phyloP scores from a whole-genome alignment of 2,329 filamentous ascomycete species.

The Hymenoscyphus salicellus region DNA sequence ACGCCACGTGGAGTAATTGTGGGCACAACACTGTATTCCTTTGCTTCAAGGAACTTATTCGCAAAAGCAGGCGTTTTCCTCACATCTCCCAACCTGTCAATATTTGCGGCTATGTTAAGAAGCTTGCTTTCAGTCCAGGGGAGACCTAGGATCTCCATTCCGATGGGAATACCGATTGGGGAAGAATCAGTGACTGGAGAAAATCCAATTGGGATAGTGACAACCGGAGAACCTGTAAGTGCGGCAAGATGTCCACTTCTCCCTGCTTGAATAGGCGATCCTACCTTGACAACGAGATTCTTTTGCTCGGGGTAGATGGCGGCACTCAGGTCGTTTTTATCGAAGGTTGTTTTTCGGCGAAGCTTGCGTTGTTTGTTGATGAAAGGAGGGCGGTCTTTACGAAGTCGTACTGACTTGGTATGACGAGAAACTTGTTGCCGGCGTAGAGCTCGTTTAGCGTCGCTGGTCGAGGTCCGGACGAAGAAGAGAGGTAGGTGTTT shows the following conservation, averaged over 20 bases:
- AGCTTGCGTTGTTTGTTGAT: slow-evolving; percentile 51
- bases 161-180: slow-evolving; percentile 57
- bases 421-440: slow-evolving; percentile 54
- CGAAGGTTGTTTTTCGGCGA: slow-evolving; percentile 49
- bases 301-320: slow-evolving; percentile 64
- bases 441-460: slow-evolving; percentile 50
- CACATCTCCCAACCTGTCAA: slow-evolving; percentile 46
- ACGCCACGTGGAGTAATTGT: slow-evolving; percentile 39
- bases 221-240: slow-evolving; percentile 41
- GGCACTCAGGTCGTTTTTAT: slow-evolving; percentile 49
- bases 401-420: slow-evolving; percentile 56
- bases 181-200: slow-evolving; percentile 48
- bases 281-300: slow-evolving; percentile 59
- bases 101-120: slow-evolving; percentile 49
- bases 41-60: slow-evolving; percentile 39
- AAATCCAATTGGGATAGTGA: slow-evolving; percentile 53
- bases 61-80: slow-evolving; percentile 48
- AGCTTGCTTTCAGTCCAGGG: slow-evolving; percentile 55
- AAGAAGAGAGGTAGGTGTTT: slow-evolving; percentile 51
- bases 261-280: slow-evolving; percentile 54
- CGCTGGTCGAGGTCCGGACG: slow-evolving; percentile 43
- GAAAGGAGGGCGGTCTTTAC: slow-evolving; percentile 50
- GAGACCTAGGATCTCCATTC: slow-evolving; percentile 60
- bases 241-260: slow-evolving; percentile 48
- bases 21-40: slow-evolving; percentile 44